Evolutionary conservation across 805 yeast species (phyloP).

Genomic region (Ogataea ramenticola): DNA sequence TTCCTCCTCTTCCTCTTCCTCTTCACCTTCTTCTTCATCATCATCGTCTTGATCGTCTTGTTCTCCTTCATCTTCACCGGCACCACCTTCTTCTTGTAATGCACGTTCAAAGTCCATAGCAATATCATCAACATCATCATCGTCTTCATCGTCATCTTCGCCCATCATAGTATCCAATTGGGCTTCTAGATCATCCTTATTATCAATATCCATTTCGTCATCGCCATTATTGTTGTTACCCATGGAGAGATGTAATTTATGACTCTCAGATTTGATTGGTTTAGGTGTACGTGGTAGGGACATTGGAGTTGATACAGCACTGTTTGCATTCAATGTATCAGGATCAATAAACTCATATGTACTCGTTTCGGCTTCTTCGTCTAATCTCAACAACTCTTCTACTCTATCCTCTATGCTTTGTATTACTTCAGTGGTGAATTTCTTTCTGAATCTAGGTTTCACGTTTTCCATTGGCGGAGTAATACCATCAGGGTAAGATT

Average conservation of each 20-base stretch:
- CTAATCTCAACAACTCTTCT: conserved; percentile 64
- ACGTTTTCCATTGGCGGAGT: conserved; percentile 75
- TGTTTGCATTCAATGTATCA: conserved; percentile 28
- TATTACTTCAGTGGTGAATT: conserved; percentile 62
- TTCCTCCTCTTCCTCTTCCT: conserved; percentile 7
- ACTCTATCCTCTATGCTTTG: conserved; percentile 75
- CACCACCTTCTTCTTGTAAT: conserved; percentile 38
- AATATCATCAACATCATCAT: conserved; percentile 13
- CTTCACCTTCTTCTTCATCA: conserved; percentile 30
- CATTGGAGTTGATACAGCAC: conserved; percentile 24
- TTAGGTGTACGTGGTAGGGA: neutral
- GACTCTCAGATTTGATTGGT: neutral
- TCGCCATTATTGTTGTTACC: conserved; percentile 15
- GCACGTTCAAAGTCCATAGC: conserved; percentile 19
- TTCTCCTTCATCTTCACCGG: conserved; percentile 42
- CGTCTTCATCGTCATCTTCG: conserved; percentile 19
- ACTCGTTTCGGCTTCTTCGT: conserved; percentile 77
- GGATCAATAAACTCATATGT: conserved; percentile 68
- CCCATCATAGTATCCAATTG: neutral
- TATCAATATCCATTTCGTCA: conserved; percentile 20
- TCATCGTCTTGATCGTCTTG: conserved; percentile 27
- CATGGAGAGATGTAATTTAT: neutral
- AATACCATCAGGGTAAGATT: conserved; percentile 64
- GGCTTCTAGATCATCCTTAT: neutral
- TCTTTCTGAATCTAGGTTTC: conserved; percentile 63